Evolutionary conservation across 2,329 filamentous ascomycete genomes (phyloP).

Genomic region (Pseudocercospora crystallina): DNA sequence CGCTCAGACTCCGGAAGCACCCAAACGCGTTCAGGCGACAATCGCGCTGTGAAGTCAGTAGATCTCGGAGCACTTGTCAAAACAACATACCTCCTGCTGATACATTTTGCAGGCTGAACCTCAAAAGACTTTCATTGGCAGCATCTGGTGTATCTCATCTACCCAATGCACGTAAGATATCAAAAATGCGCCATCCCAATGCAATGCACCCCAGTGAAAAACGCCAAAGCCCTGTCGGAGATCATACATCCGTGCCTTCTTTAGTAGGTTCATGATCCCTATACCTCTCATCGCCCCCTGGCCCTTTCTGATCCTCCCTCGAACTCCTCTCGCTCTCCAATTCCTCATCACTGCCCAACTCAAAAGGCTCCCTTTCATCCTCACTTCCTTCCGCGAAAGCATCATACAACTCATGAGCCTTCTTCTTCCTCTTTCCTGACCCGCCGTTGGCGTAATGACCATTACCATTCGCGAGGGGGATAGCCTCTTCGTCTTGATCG

Average conservation of each 20-base stretch:
- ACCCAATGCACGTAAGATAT: too few relatives aligned
- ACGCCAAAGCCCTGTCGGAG: too few relatives aligned
- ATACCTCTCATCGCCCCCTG: constrained; percentile 20
- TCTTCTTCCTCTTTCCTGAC: constrained; percentile 47
- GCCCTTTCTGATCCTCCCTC: constrained; percentile 10
- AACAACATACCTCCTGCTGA: too few relatives aligned
- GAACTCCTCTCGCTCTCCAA: constrained; percentile 21
- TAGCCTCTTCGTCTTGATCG: constrained; percentile 74
- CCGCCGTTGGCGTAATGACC: constrained; percentile 30
- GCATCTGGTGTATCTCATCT: too few relatives aligned
- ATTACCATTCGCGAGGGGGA: constrained; percentile 31
- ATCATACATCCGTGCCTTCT: constrained; percentile 4
- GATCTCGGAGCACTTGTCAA: too few relatives aligned
- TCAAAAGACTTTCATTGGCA: too few relatives aligned
- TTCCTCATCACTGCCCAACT: constrained; percentile 25
- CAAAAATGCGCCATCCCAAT: too few relatives aligned
- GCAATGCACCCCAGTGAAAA: too few relatives aligned
- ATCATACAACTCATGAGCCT: constrained; percentile 92
- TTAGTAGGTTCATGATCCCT: constrained; percentile 19
- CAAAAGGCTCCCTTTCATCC: constrained; percentile 53
- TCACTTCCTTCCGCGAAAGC: constrained; percentile 94
- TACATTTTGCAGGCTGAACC: too few relatives aligned
- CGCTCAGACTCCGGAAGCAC: too few relatives aligned
- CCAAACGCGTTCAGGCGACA: too few relatives aligned
- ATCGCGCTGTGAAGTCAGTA: too few relatives aligned